phyloP scores from a whole-genome alignment of 306 rosid genomes.

The Erythrophleum fordii region DNA sequence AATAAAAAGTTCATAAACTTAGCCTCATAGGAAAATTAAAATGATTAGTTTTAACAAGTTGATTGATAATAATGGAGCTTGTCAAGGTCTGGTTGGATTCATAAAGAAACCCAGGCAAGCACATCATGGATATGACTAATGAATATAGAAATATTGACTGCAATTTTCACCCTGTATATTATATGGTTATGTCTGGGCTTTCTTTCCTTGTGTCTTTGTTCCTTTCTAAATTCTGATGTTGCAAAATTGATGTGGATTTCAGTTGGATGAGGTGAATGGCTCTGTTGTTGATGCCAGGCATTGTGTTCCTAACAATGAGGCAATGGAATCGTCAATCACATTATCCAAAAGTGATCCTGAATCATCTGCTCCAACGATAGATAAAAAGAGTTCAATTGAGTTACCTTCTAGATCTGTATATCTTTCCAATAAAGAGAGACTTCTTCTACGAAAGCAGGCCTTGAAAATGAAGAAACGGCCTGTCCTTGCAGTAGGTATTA shows the following conservation, averaged over 20 bases:
- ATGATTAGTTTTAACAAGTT: background rate
- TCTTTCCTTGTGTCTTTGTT: slow-evolving; percentile 25
- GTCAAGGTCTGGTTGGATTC: slow-evolving; percentile 37
- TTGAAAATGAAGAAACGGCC: slow-evolving; percentile 76
- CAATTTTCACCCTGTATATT: slow-evolving; percentile 32
- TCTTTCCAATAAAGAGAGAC: slow-evolving; percentile 86
- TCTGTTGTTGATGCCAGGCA: slow-evolving; percentile 40
- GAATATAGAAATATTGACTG: slow-evolving; percentile 37
- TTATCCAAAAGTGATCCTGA: slow-evolving; percentile 41
- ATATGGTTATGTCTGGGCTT: slow-evolving; percentile 43
- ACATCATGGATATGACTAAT: slow-evolving; percentile 32
- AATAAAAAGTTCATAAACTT: slow-evolving; percentile 33
- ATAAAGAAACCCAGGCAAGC: slow-evolving; percentile 46
- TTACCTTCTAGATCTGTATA: slow-evolving; percentile 47
- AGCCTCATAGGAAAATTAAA: background rate
- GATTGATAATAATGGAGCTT: slow-evolving; percentile 47
- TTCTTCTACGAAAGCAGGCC: slow-evolving; percentile 83
- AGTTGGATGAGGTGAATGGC: slow-evolving; percentile 48
- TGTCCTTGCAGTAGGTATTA: slow-evolving; percentile 79
- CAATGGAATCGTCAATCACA: slow-evolving; percentile 40
- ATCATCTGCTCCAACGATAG: slow-evolving; percentile 41
- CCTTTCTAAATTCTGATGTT: slow-evolving; percentile 34
- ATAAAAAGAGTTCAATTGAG: slow-evolving; percentile 35
- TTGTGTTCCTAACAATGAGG: slow-evolving; percentile 35
- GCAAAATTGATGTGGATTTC: slow-evolving; percentile 49